These are phyloP conservation scores for Triticum dicoccoides DNA, from an alignment of 176 grass and related monocot species.

Conservation along the genomic window DNA sequence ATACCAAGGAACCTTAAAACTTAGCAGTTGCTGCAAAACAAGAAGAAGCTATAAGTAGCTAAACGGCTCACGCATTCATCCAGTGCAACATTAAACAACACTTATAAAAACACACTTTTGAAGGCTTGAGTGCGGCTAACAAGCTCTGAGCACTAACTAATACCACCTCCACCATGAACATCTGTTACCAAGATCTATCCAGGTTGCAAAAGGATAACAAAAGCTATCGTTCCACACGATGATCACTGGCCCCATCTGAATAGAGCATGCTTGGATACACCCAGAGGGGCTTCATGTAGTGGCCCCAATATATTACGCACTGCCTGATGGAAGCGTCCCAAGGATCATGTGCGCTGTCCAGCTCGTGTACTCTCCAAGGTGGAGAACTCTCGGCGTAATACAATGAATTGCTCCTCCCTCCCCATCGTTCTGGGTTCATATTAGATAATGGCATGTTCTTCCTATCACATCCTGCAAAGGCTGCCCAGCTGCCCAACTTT, in stretches of 20 bases:
- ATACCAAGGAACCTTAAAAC: background rate
- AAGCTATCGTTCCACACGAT: background rate
- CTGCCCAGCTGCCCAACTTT: background rate
- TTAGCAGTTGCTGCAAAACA: background rate
- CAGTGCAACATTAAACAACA: background rate
- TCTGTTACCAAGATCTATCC: too few species aligned
- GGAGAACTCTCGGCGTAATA: too few species aligned
- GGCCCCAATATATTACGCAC: too few species aligned
- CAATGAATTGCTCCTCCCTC: too few species aligned
- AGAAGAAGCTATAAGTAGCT: background rate
- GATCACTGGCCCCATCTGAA: conserved; percentile 12
- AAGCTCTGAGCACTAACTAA: too few species aligned
- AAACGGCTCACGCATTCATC: background rate
- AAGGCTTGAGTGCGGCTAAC: too few species aligned
- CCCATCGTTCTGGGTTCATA: too few species aligned
- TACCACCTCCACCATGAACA: too few species aligned
- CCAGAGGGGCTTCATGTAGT: too few species aligned
- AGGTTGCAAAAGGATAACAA: too few species aligned
- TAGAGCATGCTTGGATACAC: conserved; percentile 39
- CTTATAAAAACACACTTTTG: background rate
- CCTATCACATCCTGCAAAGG: too few species aligned
- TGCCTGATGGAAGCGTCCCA: background rate
- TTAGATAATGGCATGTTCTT: too few species aligned
- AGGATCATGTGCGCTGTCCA: background rate
- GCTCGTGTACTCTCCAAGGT: background rate